Evolutionary conservation across 148 eudicot species (phyloP).

Genomic region (Rhododendron griersonianum): DNA sequence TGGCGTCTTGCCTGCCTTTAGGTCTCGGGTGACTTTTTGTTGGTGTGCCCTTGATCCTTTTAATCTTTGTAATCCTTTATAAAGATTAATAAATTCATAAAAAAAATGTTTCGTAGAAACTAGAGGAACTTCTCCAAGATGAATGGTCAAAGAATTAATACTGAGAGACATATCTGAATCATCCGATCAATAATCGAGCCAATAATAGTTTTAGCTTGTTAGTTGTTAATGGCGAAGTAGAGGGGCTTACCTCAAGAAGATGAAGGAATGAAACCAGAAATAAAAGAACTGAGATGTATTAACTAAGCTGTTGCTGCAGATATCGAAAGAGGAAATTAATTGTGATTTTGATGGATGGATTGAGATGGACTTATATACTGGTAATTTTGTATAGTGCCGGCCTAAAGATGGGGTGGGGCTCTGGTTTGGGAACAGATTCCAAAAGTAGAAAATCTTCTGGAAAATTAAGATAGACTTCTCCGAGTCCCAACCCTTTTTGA

Average conservation of each 20-base stretch:
- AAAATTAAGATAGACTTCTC: too few species aligned
- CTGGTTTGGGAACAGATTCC: not conserved
- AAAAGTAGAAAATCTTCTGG: too few species aligned
- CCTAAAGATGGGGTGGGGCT: not conserved
- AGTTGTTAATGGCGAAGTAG: not conserved
- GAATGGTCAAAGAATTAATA: not conserved
- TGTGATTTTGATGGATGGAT: not conserved
- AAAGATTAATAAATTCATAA: too few species aligned
- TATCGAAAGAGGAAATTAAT: not conserved
- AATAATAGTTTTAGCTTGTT: not conserved
- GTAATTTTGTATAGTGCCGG: not conserved
- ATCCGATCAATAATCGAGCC: not conserved
- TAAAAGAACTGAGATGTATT: too few species aligned
- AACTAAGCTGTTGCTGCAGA: not conserved
- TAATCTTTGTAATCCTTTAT: too few species aligned
- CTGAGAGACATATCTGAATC: not conserved
- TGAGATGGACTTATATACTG: not conserved
- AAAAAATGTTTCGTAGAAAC: too few species aligned
- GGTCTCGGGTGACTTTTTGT: too few species aligned
- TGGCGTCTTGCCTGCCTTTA: too few species aligned
- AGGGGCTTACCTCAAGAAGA: constrained; percentile 2
- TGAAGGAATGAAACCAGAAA: not conserved
- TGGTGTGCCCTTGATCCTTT: too few species aligned
- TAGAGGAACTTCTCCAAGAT: not conserved
- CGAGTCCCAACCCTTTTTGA: not conserved